Base-by-base conservation (phyloP, 2,329 filamentous ascomycete genomes). In the Lachnellula cervina region DNA sequence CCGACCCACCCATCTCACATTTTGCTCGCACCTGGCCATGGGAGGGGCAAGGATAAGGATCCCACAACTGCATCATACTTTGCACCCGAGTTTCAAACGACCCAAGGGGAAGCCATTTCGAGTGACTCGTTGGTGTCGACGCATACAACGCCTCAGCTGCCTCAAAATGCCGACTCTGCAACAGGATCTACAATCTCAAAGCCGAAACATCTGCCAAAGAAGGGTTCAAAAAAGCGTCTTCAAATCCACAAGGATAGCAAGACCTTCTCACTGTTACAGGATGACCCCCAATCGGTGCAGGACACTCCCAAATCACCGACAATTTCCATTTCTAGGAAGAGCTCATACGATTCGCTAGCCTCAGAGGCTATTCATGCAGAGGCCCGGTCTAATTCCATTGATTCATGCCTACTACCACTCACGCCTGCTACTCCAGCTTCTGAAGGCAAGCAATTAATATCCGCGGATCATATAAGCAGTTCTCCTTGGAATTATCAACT, bases 401-500 rank as follows among this genome's bases (percentile, higher is more conserved):
- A 47, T 59, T 68, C 62, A 68, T 69, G 64, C 65, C 55, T 59
- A 49, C 54, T 62, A 19, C 53, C 62, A 49, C 56, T 51, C 21
- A 57, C 59, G 40, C 59, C 59, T 53, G 49, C 62, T 48, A 66
- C 64, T 52, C 63, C 66, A 49, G 51, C 62, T 44, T 57, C 65
- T 35, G 53, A 62, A 49, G 55, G 52, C 47, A 62, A 66, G 56
- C 59, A 59, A 55, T 51, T 61, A 51, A 62, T 64, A 64, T 61
- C 60, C 62, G 62, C 58, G 45, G 63, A 68, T 66, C 64, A 59
- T 68, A 68, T 65, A 60, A 65, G 51, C 57, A 61, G 48, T 48
- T 66, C 68, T 32, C 68, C 68, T 47, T 66, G 64, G 62, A 67
- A 69, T 51, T 71, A 68, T 59, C 56, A 65, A 47, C 62, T 70